These are phyloP conservation scores for Clonostachys chloroleuca DNA, from an alignment of 2,329 filamentous ascomycete species.

Conservation along the genomic window DNA sequence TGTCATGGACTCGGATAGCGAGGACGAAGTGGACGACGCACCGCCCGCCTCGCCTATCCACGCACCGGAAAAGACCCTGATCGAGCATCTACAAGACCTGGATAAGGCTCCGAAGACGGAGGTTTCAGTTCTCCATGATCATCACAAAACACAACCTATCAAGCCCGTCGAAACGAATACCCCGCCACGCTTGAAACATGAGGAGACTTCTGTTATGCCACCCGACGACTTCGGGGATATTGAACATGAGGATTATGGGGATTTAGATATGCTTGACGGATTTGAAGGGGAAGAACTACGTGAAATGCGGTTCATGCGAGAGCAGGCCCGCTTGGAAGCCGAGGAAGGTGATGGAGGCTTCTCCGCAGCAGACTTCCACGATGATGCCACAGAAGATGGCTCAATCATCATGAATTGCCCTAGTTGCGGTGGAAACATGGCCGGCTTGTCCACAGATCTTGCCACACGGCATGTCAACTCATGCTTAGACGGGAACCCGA, in stretches of 20 bases:
- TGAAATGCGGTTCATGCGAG: slow-evolving; percentile 68
- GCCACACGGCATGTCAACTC: slow-evolving; percentile 85
- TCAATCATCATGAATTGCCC: slow-evolving; percentile 54
- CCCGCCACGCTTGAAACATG: slow-evolving; percentile 14
- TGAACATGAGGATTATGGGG: slow-evolving; percentile 35
- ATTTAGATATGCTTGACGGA: slow-evolving; percentile 49
- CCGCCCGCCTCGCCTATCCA: no score
- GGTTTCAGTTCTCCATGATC: no score
- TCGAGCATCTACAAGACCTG: neutral
- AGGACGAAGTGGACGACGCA: slow-evolving; percentile 17
- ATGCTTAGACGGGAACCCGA: slow-evolving; percentile 80
- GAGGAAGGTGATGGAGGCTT: slow-evolving; percentile 41
- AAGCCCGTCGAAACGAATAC: neutral
- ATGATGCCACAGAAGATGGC: slow-evolving; percentile 22
- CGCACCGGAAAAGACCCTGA: neutral
- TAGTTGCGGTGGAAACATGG: slow-evolving; percentile 67
- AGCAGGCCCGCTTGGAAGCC: slow-evolving; percentile 64
- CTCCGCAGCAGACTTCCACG: slow-evolving; percentile 25
- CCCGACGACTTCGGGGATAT: slow-evolving; percentile 27
- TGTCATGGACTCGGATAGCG: slow-evolving; percentile 64
- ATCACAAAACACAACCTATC: neutral
- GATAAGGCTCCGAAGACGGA: neutral
- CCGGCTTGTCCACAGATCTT: slow-evolving; percentile 57
- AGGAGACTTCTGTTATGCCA: slow-evolving; percentile 21
- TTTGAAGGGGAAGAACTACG: slow-evolving; percentile 61